phyloP scores from a whole-genome alignment of 768 basidiomycete genomes.

The Leccinellum rugosiceps region DNA sequence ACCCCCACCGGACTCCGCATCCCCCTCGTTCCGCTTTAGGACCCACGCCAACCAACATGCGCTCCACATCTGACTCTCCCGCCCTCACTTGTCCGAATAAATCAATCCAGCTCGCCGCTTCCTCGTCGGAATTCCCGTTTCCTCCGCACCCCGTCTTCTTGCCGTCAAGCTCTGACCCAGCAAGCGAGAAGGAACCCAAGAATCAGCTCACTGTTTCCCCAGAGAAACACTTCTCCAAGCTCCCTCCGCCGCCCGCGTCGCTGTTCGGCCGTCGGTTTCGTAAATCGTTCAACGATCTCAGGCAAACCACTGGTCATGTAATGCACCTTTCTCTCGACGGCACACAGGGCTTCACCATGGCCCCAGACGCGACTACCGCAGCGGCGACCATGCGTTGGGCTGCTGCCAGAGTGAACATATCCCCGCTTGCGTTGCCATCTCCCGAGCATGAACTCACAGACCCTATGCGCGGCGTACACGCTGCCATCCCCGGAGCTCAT shows the following conservation, averaged over 20 bases:
- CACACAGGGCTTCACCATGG: conserved; percentile 30
- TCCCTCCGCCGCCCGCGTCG: conserved; percentile 23
- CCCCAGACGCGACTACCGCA: conserved; percentile 57
- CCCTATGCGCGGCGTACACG: conserved; percentile 75
- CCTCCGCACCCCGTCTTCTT: conserved; percentile 6
- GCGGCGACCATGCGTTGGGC: conserved; percentile 86
- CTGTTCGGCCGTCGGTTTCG: conserved; percentile 40
- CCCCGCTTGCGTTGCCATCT: conserved; percentile 83
- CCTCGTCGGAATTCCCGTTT: conserved; percentile 11
- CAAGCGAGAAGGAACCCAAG: conserved; percentile 19
- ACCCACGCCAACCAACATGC: conserved; percentile 16
- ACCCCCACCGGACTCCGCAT: conserved; percentile 67
- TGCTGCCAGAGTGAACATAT: conserved; percentile 77
- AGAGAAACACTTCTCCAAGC: conserved; percentile 26
- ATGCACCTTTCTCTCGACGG: conserved; percentile 29
- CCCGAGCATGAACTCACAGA: conserved; percentile 92
- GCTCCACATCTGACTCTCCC: conserved; percentile 6
- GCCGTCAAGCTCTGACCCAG: conserved; percentile 9
- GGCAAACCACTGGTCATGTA: conserved; percentile 27
- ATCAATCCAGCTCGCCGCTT: conserved; percentile 1
- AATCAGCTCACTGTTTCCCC: conserved; percentile 21
- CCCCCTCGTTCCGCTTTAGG: conserved; percentile 42
- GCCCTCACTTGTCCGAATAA: conserved; percentile 4
- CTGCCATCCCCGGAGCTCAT: conserved; percentile 64
- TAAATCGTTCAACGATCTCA: conserved; percentile 45